Percentiles rank a stretch among this genome's conserved stretches.
phyloP scores from a whole-genome alignment of 257 asterid species.

The Solanum appendiculatum region DNA sequence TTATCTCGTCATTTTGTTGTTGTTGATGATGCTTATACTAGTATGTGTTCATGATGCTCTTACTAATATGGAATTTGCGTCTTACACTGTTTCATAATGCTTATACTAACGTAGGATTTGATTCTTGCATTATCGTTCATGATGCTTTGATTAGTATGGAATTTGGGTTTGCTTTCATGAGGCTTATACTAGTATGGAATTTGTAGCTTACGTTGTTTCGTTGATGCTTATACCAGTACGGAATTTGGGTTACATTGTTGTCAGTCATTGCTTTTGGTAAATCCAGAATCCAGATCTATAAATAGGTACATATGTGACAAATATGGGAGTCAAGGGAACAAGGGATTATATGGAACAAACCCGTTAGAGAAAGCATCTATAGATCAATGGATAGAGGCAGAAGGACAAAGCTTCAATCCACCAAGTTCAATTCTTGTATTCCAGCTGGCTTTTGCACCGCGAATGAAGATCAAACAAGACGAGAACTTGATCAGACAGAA shows the following conservation, averaged over 20 bases:
- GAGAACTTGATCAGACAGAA: constrained; percentile 54
- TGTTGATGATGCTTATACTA: neutral
- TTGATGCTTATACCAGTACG: neutral
- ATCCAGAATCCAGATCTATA: constrained; percentile 62
- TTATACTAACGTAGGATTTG: no score
- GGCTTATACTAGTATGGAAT: neutral
- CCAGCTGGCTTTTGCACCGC: constrained; percentile 65
- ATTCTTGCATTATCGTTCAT: no score
- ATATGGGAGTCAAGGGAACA: constrained; percentile 53
- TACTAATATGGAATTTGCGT: neutral
- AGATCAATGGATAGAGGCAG: constrained; percentile 78
- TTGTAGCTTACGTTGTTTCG: neutral
- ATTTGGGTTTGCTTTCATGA: neutral
- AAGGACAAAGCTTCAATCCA: constrained; percentile 63
- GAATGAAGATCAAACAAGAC: constrained; percentile 67
- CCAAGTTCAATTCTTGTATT: constrained; percentile 55
- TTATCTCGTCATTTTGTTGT: neutral
- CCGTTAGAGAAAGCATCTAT: constrained; percentile 68
- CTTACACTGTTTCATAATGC: neutral
- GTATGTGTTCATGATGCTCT: neutral
- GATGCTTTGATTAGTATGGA: neutral
- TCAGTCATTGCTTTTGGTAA: neutral
- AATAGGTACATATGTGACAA: constrained; percentile 61
- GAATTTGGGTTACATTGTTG: neutral
- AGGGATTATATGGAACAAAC: constrained; percentile 40